Evolutionary conservation across 768 basidiomycete genomes (phyloP).

Genomic region (Auricularia cornea): DNA sequence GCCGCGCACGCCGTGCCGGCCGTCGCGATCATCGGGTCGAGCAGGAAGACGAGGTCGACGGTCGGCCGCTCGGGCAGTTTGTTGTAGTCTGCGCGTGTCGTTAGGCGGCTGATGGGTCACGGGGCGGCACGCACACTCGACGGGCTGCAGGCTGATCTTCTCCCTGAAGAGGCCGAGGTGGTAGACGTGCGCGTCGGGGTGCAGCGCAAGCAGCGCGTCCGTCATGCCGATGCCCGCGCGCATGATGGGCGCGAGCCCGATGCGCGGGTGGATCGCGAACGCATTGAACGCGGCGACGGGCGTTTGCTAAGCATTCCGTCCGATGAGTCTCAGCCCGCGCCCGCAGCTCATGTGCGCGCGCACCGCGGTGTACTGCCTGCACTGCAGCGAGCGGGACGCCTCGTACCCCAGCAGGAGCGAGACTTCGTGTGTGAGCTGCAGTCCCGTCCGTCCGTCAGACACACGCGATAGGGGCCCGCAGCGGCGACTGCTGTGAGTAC

Average conservation of each 20-base stretch:
- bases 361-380: constrained; percentile 58
- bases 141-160: constrained; percentile 79
- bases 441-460: constrained; percentile 2
- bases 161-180: constrained; percentile 88
- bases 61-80: constrained; percentile 72
- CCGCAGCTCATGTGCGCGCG: constrained; percentile 16
- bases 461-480: neutral
- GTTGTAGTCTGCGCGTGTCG: constrained; percentile 62
- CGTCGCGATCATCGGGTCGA: constrained; percentile 92
- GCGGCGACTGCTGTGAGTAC: constrained; percentile 28
- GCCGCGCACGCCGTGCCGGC: constrained; percentile 90
- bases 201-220: constrained; percentile 74
- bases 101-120: neutral
- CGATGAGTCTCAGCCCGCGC: constrained; percentile 4
- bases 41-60: constrained; percentile 75
- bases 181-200: constrained; percentile 84
- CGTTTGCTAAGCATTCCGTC: constrained; percentile 56
- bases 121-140: constrained; percentile 56
- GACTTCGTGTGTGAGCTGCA: constrained; percentile 69
- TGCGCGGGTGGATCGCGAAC: constrained; percentile 58
- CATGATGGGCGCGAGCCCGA: constrained; percentile 86
- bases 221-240: constrained; percentile 93
- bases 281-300: constrained; percentile 79
- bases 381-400: constrained; percentile 60
- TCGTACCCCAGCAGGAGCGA: constrained; percentile 77